phyloP scores from a whole-genome alignment of 129 eudicot species.

The Escallonia rubra region DNA sequence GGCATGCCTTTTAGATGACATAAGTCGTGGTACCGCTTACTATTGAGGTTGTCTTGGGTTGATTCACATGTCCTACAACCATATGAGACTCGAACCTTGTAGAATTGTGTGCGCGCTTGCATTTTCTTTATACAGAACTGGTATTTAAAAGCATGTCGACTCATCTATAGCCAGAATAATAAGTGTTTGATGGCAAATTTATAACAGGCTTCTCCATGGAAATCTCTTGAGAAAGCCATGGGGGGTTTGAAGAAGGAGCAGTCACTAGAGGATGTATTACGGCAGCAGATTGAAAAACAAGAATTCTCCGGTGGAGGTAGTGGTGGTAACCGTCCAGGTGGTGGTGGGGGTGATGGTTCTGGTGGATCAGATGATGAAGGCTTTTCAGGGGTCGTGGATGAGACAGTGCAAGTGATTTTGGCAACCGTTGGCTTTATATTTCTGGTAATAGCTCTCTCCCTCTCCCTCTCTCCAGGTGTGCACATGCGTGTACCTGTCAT shows the following conservation, averaged over 20 bases:
- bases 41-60: not conserved
- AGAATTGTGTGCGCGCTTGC: no score
- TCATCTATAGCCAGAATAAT: no score
- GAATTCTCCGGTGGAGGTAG: slow-evolving; percentile 47
- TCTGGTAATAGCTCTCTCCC: slow-evolving; percentile 40
- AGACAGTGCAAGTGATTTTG: slow-evolving; percentile 48
- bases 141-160: no score
- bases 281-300: slow-evolving; percentile 61
- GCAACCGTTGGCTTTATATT: slow-evolving; percentile 51
- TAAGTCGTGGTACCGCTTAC: not conserved
- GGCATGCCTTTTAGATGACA: no score
- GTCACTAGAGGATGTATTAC: slow-evolving; percentile 65
- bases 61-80: no score
- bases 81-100: no score
- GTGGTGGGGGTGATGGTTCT: slow-evolving; percentile 36
- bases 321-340: slow-evolving; percentile 36
- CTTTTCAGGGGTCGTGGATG: slow-evolving; percentile 48
- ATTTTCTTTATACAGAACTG: no score
- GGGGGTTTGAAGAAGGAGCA: slow-evolving; percentile 52
- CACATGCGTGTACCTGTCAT: not conserved
- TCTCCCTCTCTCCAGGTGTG: not conserved
- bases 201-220: slow-evolving; percentile 67
- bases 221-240: slow-evolving; percentile 63
- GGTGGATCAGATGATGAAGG: slow-evolving; percentile 63
- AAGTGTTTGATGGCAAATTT: no score